Base-by-base conservation (phyloP, 352 stramenopile species). In the Nothophytophthora sp. region DNA sequence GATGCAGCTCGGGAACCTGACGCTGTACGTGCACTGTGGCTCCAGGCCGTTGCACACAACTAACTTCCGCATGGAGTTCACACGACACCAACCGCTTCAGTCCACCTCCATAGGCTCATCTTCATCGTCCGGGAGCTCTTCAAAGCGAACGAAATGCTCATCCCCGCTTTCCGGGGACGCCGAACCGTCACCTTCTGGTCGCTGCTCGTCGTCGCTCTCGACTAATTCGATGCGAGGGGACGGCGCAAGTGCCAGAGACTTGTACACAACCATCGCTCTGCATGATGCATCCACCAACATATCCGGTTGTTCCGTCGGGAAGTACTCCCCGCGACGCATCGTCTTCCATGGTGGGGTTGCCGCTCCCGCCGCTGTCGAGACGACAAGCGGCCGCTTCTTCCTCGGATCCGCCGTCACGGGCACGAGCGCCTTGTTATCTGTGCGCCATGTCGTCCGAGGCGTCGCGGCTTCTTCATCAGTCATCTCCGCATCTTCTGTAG, bases 51-150 rank as follows among this genome's bases (percentile, higher is more conserved):
- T n/a, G n/a, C n/a, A n/a, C n/a, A n/a, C n/a, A n/a, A n/a, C n/a
- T n/a, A n/a, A n/a, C n/a, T n/a, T n/a, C n/a, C n/a, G n/a, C n/a
- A n/a, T n/a, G n/a, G n/a, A n/a, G n/a, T n/a, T n/a, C n/a, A n/a
- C n/a, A n/a, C n/a, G n/a, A 9, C 15, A 32, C 4, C n/a, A 20
- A 30, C 2, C 19, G 5, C 23, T 65, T 78, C 61, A 89, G 50
- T 92, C 81, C 20, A 92, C 58, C 24, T 92, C 81, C 81, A 91
- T 89, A 1, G 76, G 69, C 36, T 81, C 77, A 20, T 82, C 63
- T 6, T 85, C 80, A 29, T 92, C 78, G 13, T 80, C 69, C 4
- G 70, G 38, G 22, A 91, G 67, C 42, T 91, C 81, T 60, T 91
- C 81, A 19, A 91, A 91, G 7, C 81, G 76, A 25, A 89, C 70